Base-by-base conservation (phyloP, 768 basidiomycete genomes). In the Lactarius psammicola region DNA sequence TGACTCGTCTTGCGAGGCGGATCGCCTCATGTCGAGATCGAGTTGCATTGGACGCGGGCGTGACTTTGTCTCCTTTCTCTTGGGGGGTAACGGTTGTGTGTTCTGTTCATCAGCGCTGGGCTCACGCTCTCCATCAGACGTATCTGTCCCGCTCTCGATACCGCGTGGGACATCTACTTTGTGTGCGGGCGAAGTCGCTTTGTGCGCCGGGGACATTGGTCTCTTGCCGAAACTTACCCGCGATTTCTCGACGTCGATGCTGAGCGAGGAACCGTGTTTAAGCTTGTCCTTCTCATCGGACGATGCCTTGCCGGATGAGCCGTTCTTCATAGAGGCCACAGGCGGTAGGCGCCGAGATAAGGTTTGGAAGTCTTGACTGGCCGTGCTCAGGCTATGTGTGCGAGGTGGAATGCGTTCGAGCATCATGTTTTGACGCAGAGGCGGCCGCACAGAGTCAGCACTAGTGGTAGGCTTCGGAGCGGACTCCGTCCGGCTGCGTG, bases 121-220 rank as follows among this genome's bases (percentile, higher is more conserved):
- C 23, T 82, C 83, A 9, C 77, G 74, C 66, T 89, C 88, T 0
- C 80, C 78, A 54, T 90, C 89, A 0, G 66, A 63, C 28, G 85
- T 87, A 67, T 91, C 89, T 3, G 87, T 88, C 17, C 85, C 88
- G 70, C 88, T 90, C 76, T 90, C 90, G 20, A 91, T 79, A 15
- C 84, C 79, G 58, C 83, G 85, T 63, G 89, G 90, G 11, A 91
- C 89, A 72, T 92, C 89, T 0, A 83, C 84, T 40, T 77, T 80
- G 71, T 87, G 85, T 3, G 84, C 80, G 5, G 89, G 88, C 0
- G 87, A 88, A 3, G 80, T 77, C 28, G 81, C 80, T 62, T 78
- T 72, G 64, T 75, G 71, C 54, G 71, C 74, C n/a, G 79, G 76
- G 38, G 73, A 64, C 69, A 66, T 57, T 64, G 63, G 68, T 68